Base-by-base conservation (phyloP, 75 land plant species). In the Gnetum montanum region DNA sequence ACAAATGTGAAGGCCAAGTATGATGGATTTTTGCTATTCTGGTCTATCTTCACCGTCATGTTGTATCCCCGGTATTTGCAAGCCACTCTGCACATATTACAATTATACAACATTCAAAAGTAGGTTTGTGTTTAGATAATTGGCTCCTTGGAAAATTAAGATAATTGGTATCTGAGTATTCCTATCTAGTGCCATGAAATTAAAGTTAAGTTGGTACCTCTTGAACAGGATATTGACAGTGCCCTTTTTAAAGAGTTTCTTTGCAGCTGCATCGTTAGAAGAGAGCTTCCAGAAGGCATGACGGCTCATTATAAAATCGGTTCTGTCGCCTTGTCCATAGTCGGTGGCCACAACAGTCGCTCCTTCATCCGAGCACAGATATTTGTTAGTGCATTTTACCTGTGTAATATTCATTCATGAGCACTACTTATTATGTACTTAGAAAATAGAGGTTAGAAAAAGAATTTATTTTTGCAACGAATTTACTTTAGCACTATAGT, bases 251-350 rank as follows among this genome's bases (percentile, higher is more conserved):
- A 76, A 28, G 1, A 81, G 40, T 46, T 66, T 35, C 1, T 66
- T 40, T 13, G n/a, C n/a, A 41, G 81, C 77, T 4, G 64, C 60
- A 26, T 72, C 64, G 24, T 54, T 76, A 31, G 60, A 68, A 28
- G 70, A 76, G 70, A 81, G 64, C 31, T 44, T 22, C n/a, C 59
- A 26, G 55, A 66, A 81, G 22, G 73, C 76, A 38, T 54, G 43
- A 16, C 45, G 53, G 68, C 84, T 81, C 36, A 81, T 43, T 25
- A 81, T 81, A 34, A 81, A 81, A 43, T 76, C 84, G 0, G 84
- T 72, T 48, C 55, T 29, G 52, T 60, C 68, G 33, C 84, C 58
- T 41, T 75, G 63, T 19, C 80, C 80, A 5, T 31, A 36, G 43
- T 81, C 85, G 0, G 85, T 81, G 31, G 77, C 72, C 4, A 73